phyloP scores from a whole-genome alignment of 306 rosid genomes.

The Castanopsis chinensis region DNA sequence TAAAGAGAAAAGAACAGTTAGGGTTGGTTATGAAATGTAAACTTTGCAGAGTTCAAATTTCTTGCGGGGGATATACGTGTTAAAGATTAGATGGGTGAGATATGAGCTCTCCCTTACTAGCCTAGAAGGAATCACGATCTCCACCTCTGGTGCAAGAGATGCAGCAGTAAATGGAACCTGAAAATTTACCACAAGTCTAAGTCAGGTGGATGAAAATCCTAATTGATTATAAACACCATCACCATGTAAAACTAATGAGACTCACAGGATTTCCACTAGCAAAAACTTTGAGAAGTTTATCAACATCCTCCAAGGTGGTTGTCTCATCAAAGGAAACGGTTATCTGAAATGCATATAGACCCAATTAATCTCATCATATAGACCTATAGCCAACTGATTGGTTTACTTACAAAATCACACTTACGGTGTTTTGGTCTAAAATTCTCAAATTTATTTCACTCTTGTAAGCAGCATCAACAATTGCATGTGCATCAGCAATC shows the following conservation, averaged over 20 bases:
- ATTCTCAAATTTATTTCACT: constrained; percentile 73
- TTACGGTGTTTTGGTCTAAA: constrained; percentile 75
- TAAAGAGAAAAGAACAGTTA: constrained; percentile 21
- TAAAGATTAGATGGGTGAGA: constrained; percentile 87
- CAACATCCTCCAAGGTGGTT: constrained; percentile 91
- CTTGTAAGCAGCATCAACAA: constrained; percentile 72
- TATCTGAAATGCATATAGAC: constrained; percentile 53
- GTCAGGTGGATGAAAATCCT: constrained; percentile 16
- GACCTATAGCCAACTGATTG: constrained; percentile 11
- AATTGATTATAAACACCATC: not conserved
- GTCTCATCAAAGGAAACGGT: constrained; percentile 95
- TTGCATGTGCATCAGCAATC: constrained; percentile 61
- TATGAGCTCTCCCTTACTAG: constrained; percentile 70
- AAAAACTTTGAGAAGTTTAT: constrained; percentile 79
- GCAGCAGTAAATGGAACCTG: constrained; percentile 93
- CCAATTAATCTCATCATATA: constrained; percentile 27
- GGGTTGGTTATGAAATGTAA: constrained; percentile 21
- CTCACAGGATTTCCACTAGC: constrained; percentile 63
- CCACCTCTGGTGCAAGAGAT: constrained; percentile 83
- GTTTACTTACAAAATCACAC: constrained; percentile 21
- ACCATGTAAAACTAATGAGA: constrained; percentile 5
- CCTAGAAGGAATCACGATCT: constrained; percentile 64
- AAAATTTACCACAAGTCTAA: not conserved
- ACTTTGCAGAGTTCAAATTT: constrained; percentile 12
- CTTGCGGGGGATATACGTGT: constrained; percentile 52